A percentile compares a stretch with the other conserved stretches of the same genome.
Conservation (phyloP, 2,329 filamentous ascomycete species). For the Xylaria sp. region DNA sequence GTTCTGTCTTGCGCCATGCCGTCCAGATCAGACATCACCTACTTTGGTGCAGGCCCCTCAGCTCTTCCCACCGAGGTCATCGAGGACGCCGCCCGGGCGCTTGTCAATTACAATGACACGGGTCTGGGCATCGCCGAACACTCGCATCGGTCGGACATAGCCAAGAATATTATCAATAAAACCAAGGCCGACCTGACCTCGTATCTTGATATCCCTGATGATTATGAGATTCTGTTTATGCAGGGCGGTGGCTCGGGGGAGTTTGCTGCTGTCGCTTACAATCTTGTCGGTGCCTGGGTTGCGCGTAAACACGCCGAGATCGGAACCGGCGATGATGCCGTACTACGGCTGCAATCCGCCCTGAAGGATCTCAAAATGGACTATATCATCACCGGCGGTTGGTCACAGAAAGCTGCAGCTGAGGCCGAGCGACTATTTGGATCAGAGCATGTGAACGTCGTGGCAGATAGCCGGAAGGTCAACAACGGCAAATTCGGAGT, state of each 20-base stretch:
- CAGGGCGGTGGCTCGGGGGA: conserved; percentile 67
- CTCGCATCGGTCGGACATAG: conserved; percentile 82
- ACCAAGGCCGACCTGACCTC: conserved; percentile 74
- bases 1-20: conserved; percentile 9
- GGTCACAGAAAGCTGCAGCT: conserved; percentile 86
- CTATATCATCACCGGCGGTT: conserved; percentile 88
- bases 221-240: conserved; percentile 88
- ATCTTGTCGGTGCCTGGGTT: conserved; percentile 83
- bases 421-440: conserved; percentile 81
- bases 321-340: conserved; percentile 57
- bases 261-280: conserved; percentile 79
- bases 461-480: conserved; percentile 65
- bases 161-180: conserved; percentile 76
- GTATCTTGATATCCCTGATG: conserved; percentile 79
- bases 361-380: conserved; percentile 77
- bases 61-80: conserved; percentile 80
- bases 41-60: conserved; percentile 82
- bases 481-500: conserved; percentile 83
- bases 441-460: conserved; percentile 79
- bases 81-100: conserved; percentile 74
- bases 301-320: conserved; percentile 67
- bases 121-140: conserved; percentile 88
- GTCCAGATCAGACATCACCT: conserved; percentile 44
- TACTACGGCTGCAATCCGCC: conserved; percentile 41
- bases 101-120: conserved; percentile 79